Evolutionary conservation across 768 basidiomycete species (phyloP), one percentile per base, ranked within the genome.

Genomic region (Lactarius akahatsu): DNA sequence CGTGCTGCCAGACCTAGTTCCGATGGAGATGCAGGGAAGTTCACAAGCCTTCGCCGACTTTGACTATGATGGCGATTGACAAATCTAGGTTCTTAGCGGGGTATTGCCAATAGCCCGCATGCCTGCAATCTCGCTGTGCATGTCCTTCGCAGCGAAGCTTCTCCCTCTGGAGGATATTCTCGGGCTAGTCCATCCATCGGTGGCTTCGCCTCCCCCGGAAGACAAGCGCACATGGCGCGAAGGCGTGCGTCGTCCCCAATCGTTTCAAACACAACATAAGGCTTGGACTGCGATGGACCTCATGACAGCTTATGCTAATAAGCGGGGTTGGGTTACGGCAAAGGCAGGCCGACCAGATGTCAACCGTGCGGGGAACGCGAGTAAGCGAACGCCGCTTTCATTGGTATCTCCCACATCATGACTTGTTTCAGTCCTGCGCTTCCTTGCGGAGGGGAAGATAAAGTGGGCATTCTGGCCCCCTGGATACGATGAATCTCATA

Each of bases 401-500:
- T 59, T 34, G 30, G 60, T 50, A 20, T 59, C 9, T 9, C 56
- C 47, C 40, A 50, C 61, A 32, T 64, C 62, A 61, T 56, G 60
- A 28, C 2, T 20, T 32, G 16, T 23, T 28, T 52, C 63, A 96
- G 94, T 96, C 64, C 79, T 97, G 68, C 85, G 94, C 56, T 77
- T 84, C n/a, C 78, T 96, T 30, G 90, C 94, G 0, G 94, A 97
- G 76, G 91, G 90, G 26, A 82, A 80, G 67, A 80, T 96, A 55
- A 78, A 80, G 26, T 97, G 94, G 94, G 90, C 85, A 36, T 96
- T 95, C 76, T 90, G 89, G 86, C 93, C 94, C 9, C 87, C 89
- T 15, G 82, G 74, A 1, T 73, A 72, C 38, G 70, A 67, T 28
- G 57, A 59, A 64, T 79, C 74, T 4, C 72, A 75, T 16, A 60